Conservation (phyloP, 1,284 basidiomycete genomes). For the Meripilus lineatus region DNA sequence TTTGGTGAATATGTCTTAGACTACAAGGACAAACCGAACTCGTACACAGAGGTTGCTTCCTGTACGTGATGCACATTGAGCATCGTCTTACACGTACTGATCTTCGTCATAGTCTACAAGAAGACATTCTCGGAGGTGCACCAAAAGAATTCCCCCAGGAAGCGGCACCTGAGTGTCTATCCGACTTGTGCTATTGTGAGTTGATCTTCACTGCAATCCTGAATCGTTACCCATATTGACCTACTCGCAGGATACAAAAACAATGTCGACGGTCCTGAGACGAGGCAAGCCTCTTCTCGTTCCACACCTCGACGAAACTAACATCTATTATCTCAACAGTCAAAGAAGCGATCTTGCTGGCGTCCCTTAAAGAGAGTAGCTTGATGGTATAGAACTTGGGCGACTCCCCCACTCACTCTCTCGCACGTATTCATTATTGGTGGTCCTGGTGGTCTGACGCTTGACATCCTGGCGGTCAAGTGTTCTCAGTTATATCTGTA, state of each 20-base stretch:
- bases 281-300: neutral
- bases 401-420: too few species aligned
- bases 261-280: conserved; percentile 2
- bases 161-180: conserved; percentile 40
- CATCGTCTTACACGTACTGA: neutral
- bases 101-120: conserved; percentile 2
- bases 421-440: too few species aligned
- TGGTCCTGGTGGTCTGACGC: too few species aligned
- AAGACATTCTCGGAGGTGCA: neutral
- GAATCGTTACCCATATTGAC: neutral
- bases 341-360: neutral
- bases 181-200: conserved; percentile 47
- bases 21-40: conserved; percentile 2
- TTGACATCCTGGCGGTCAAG: too few species aligned
- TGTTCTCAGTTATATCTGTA: too few species aligned
- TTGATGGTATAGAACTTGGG: too few species aligned
- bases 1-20: conserved; percentile 5
- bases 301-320: neutral
- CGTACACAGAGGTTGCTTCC: neutral
- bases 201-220: conserved; percentile 4
- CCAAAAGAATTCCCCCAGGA: conserved; percentile 2
- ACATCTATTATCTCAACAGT: neutral
- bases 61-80: neutral
- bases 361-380: neutral
- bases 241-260: neutral